These are phyloP conservation scores for Scalesia atractyloides DNA, from an alignment of 129 eudicot genomes.

Conservation along the genomic window DNA sequence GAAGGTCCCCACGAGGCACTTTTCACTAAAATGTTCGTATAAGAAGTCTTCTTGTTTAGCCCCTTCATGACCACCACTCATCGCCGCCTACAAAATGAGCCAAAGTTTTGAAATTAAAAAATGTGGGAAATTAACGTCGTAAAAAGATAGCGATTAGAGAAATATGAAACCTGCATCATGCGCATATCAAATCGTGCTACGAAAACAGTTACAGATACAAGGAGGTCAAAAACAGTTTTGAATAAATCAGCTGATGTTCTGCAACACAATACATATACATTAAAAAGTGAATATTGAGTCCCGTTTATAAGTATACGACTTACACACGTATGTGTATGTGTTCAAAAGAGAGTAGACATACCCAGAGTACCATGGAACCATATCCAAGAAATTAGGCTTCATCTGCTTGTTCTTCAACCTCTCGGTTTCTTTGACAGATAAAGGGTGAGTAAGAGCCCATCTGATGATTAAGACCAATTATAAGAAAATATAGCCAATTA, in stretches of 20 bases:
- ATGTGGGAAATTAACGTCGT: background rate
- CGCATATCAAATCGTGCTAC: slow-evolving; percentile 99
- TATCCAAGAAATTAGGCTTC: slow-evolving; percentile 96
- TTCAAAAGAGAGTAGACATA: slow-evolving; percentile 25
- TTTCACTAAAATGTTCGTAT: slow-evolving; percentile 78
- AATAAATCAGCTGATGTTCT: slow-evolving; percentile 98
- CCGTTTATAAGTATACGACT: background rate
- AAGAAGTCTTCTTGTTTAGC: slow-evolving; percentile 62
- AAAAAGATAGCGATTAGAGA: background rate
- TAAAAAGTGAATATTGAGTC: background rate
- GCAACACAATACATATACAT: slow-evolving; percentile 27
- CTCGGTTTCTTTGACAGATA: slow-evolving; percentile 77
- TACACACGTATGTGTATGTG: background rate
- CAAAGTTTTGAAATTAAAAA: background rate
- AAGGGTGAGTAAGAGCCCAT: slow-evolving; percentile 99
- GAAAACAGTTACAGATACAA: slow-evolving; percentile 96
- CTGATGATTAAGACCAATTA: slow-evolving; percentile 43
- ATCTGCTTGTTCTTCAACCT: slow-evolving; percentile 79
- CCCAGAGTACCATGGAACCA: slow-evolving; percentile 99
- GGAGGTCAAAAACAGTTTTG: slow-evolving; percentile 93
- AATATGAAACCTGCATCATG: slow-evolving; percentile 84
- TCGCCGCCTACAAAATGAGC: slow-evolving; percentile 64
- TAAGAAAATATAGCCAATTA: background rate
- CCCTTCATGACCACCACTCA: slow-evolving; percentile 74
- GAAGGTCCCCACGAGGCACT: slow-evolving; percentile 84